A percentile compares a stretch with the other conserved stretches of the same genome.
phyloP scores from a whole-genome alignment of 768 basidiomycete species.

The Leccinellum luteum region DNA sequence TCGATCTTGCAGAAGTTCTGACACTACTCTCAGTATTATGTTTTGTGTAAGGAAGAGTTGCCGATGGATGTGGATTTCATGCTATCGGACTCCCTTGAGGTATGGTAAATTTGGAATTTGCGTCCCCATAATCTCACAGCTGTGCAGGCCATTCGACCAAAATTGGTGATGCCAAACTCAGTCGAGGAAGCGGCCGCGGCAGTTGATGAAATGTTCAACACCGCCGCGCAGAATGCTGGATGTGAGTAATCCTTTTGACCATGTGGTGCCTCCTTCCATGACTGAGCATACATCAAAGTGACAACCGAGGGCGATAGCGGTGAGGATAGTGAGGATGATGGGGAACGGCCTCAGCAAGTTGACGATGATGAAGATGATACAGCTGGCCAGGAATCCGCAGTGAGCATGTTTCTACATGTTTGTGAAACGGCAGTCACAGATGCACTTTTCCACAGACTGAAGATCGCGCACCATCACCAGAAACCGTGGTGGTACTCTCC shows the following conservation, averaged over 20 bases:
- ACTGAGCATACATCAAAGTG: conserved; percentile 27
- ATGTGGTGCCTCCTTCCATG: background rate
- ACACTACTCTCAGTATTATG: conserved; percentile 59
- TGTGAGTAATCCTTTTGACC: conserved; percentile 35
- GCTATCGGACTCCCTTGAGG: conserved; percentile 92
- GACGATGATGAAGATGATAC: conserved; percentile 68
- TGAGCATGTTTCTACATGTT: conserved; percentile 31
- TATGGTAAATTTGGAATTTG: conserved; percentile 29
- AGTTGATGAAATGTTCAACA: conserved; percentile 86
- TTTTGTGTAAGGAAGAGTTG: conserved; percentile 83
- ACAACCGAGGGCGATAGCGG: conserved; percentile 38
- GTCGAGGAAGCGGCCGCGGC: conserved; percentile 83
- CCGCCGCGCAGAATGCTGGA: conserved; percentile 58
- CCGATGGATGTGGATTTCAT: conserved; percentile 99
- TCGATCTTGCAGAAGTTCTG: conserved; percentile 1
- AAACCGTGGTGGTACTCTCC: conserved; percentile 71
- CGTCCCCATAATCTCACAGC: conserved; percentile 1
- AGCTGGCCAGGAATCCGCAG: conserved; percentile 49
- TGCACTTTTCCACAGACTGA: conserved; percentile 35
- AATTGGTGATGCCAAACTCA: conserved; percentile 63
- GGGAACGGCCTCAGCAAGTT: conserved; percentile 40
- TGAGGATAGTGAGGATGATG: conserved; percentile 54
- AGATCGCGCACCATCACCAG: conserved; percentile 78
- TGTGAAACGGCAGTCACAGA: background rate
- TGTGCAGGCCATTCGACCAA: conserved; percentile 80